phyloP scores from a whole-genome alignment of 2,329 filamentous ascomycete genomes.

The Rugonectria rugulosa region DNA sequence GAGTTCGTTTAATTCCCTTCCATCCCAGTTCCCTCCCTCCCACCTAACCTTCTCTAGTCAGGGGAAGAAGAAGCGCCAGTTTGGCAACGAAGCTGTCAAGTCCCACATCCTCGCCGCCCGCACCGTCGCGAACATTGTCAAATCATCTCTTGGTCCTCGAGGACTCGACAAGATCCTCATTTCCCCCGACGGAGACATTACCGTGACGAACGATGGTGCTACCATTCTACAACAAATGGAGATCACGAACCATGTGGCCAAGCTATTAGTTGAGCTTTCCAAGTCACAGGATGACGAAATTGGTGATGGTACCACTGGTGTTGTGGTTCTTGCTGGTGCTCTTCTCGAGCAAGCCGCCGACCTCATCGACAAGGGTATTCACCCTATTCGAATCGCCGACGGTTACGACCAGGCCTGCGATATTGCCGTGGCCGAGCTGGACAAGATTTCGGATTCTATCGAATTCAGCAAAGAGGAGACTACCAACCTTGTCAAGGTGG shows the following conservation, averaged over 20 bases:
- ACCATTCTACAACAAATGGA: slow-evolving; percentile 99
- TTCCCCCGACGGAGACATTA: slow-evolving; percentile 98
- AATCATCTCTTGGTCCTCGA: slow-evolving; percentile 93
- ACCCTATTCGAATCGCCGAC: slow-evolving; percentile 97
- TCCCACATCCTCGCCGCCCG: slow-evolving; percentile 96
- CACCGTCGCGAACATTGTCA: slow-evolving; percentile 96
- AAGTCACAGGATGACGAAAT: slow-evolving; percentile 99
- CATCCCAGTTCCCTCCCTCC: slow-evolving; percentile 13
- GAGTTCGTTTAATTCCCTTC: slow-evolving; percentile 70
- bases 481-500: slow-evolving; percentile 89
- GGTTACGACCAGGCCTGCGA: slow-evolving; percentile 98
- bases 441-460: slow-evolving; percentile 91
- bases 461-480: slow-evolving; percentile 83
- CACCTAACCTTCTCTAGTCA: slow-evolving; percentile 65
- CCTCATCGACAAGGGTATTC: slow-evolving; percentile 99
- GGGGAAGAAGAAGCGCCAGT: slow-evolving; percentile 96
- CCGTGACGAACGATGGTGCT: slow-evolving; percentile 97
- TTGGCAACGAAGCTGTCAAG: slow-evolving; percentile 97
- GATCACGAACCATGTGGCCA: slow-evolving; percentile 97
- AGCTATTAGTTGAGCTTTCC: slow-evolving; percentile 94
- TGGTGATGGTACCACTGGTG: slow-evolving; percentile 96
- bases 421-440: slow-evolving; percentile 90
- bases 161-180: slow-evolving; percentile 99
- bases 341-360: slow-evolving; percentile 96
- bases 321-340: slow-evolving; percentile 93